A percentile compares a stretch with the other conserved stretches of the same genome.
Conservation (phyloP, 2,329 filamentous ascomycete genomes). For the Pseudophaeomoniella oleicola region DNA sequence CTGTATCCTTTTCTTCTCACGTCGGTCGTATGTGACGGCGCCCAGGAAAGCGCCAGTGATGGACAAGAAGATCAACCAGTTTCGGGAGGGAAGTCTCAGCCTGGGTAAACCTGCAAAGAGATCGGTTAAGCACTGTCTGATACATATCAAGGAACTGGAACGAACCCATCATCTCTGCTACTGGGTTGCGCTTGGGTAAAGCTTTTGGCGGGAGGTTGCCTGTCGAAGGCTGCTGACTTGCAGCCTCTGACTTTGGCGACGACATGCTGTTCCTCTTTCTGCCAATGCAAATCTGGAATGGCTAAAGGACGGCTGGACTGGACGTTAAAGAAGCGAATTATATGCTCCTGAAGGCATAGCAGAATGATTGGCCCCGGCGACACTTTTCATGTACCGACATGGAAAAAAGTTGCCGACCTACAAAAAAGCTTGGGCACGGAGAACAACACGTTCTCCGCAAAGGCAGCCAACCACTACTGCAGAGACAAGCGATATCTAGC, state of each 20-base stretch:
- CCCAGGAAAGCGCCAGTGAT: constrained; percentile 63
- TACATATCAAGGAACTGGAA: constrained; percentile 3
- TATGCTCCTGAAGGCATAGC: too few relatives aligned
- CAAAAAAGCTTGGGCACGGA: too few relatives aligned
- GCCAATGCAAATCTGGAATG: too few relatives aligned
- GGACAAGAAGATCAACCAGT: constrained; percentile 92
- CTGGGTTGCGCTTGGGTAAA: constrained; percentile 48
- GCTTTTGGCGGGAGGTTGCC: constrained; percentile 21
- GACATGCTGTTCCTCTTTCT: too few relatives aligned
- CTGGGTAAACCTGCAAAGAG: constrained; percentile 25
- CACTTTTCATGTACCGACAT: too few relatives aligned
- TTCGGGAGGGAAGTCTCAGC: constrained; percentile 76
- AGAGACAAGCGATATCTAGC: too few relatives aligned
- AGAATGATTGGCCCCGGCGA: too few relatives aligned
- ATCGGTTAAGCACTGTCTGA: constrained; percentile 2
- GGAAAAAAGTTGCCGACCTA: too few relatives aligned
- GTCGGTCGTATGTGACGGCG: constrained; percentile 80
- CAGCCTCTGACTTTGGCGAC: not conserved
- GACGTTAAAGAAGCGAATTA: too few relatives aligned
- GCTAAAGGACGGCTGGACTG: too few relatives aligned
- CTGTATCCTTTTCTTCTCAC: constrained; percentile 73
- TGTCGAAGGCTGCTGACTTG: not conserved
- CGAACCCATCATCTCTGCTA: constrained; percentile 55
- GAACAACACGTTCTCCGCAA: too few relatives aligned
- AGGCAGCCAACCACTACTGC: too few relatives aligned